Base-by-base conservation (phyloP, 2,329 filamentous ascomycete genomes). In the Cytospora mali region DNA sequence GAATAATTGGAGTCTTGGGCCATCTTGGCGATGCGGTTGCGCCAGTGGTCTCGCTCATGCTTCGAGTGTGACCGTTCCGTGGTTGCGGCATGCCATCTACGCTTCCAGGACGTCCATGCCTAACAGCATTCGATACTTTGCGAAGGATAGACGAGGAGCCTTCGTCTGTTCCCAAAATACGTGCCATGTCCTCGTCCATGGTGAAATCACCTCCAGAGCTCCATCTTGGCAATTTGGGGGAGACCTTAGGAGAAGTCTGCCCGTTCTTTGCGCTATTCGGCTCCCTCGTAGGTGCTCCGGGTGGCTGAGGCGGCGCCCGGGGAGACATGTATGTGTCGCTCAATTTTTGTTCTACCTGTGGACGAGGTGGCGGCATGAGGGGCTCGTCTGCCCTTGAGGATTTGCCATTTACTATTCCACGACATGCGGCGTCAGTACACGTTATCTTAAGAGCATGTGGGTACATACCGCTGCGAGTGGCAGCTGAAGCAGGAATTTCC, bases 141-240 rank as follows among this genome's bases (percentile, higher is more conserved):
- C 92, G 90, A 66, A 98, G 80, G 65, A 97, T 90, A 1, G 91
- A 94, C 28, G 91, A 88, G 33, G 87, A 89, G 50, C 84, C 81
- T 72, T 93, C 91, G 64, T 94, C 92, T 23, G 86, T 88, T 48
- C 88, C 90, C 64, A 97, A 81, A 62, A 97, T 94, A 62, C 93
- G 89, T 59, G 91, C 90, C 86, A 97, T 92, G 72, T 98, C 95
- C 75, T 97, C 93, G 68, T 98, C 94, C 88, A 97, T 88, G 64
- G 90, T 95, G 71, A 97, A 95, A 68, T 96, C 93, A 60, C 88
- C 92, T 58, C 91, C 92, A 50, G 85, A 84, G 75, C 90, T 96
- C 85, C 85, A 91, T 70, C 88, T 83, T 67, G 89, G 86, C 66
- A 92, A 79, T 69, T 87, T 88, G 11, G 89, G 88, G 11, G 89